Evolutionary conservation across 1,284 basidiomycete genomes (phyloP).

Genomic region (Boletus albobrunnescens): DNA sequence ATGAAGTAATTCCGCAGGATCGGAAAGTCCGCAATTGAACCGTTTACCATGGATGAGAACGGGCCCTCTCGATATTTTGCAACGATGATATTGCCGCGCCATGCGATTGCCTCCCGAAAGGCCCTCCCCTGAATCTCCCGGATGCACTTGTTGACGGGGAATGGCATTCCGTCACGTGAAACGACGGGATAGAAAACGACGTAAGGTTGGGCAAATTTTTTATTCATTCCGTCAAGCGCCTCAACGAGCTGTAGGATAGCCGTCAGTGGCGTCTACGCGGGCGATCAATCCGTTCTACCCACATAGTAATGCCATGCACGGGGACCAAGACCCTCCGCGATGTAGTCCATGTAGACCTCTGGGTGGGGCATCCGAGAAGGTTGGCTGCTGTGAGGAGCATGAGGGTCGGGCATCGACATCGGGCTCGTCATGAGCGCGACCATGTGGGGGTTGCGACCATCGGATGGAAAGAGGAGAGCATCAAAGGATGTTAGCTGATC

Average conservation of each 20-base stretch:
- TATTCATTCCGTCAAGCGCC: conserved; percentile 71
- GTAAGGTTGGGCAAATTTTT: conserved; percentile 70
- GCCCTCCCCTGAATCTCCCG: conserved; percentile 63
- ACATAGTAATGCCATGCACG: conserved; percentile 72
- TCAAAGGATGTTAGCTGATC: conserved; percentile 57
- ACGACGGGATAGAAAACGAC: conserved; percentile 72
- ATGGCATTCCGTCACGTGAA: conserved; percentile 72
- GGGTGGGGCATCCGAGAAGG: conserved; percentile 68
- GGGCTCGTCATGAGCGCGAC: conserved; percentile 67
- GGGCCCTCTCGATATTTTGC: conserved; percentile 69
- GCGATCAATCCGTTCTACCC: conserved; percentile 21
- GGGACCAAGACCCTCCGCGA: conserved; percentile 63
- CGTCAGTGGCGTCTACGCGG: conserved; percentile 17
- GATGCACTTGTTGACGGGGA: conserved; percentile 71
- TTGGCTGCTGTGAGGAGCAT: conserved; percentile 39
- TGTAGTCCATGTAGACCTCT: conserved; percentile 79
- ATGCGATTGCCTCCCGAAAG: conserved; percentile 59
- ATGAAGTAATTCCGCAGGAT: conserved; percentile 73
- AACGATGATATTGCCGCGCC: conserved; percentile 74
- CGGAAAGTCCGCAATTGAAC: conserved; percentile 76
- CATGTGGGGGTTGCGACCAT: conserved; percentile 65
- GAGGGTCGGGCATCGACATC: conserved; percentile 46
- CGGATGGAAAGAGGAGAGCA: conserved; percentile 60
- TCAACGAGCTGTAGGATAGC: conserved; percentile 53
- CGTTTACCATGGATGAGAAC: conserved; percentile 65